Base-by-base conservation (phyloP, 306 rosid species). In the Trifolium fragiferum region DNA sequence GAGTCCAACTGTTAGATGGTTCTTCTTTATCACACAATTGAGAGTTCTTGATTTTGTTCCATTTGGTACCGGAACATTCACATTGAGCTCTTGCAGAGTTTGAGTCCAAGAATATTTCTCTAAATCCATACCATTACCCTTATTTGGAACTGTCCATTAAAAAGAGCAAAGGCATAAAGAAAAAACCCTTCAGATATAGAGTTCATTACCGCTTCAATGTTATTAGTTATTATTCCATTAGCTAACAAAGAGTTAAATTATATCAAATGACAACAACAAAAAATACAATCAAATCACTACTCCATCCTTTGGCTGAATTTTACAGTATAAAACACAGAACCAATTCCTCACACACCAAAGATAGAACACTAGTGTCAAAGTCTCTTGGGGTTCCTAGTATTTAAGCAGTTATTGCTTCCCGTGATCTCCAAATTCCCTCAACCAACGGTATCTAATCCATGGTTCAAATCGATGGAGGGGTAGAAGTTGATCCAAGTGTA, bases 31-130 rank as follows among this genome's bases (percentile, higher is more conserved):
- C 81, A 90, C 97, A 74, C 93, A 87, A 18, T 68, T 67, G 23
- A 95, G 87, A 78, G 76, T 80, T 80, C 89, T 82, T 49, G 97
- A 80, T 78, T 92, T 95, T 37, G 97, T 95, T 81, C 96, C 98
- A 57, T 74, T 51, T 23, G 99, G 97, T 43, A 95, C 92, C 0
- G 97, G 93, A 69, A 90, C 76, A 72, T 77, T 85, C 10, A 92
- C 70, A 63, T 38, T 88, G 62, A 92, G 87, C 84, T 93, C 98
- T 80, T 90, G 97, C n/a, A 93, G 87, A 57, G 81, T 77, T 83
- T 93, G 98, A 7, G 98, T 93, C 98, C 98, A 93, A 6, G 92
- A 89, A 81, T 90, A 89, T 0, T 87, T 81, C 67, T 93, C 98
- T 82, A 93, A 64, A 82, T 93, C 98, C 85, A 93, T 73, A 14